Evolutionary conservation across 2,329 filamentous ascomycete genomes (phyloP), one percentile per base, ranked within the genome.

Genomic region (Stemphylium vesicarium): DNA sequence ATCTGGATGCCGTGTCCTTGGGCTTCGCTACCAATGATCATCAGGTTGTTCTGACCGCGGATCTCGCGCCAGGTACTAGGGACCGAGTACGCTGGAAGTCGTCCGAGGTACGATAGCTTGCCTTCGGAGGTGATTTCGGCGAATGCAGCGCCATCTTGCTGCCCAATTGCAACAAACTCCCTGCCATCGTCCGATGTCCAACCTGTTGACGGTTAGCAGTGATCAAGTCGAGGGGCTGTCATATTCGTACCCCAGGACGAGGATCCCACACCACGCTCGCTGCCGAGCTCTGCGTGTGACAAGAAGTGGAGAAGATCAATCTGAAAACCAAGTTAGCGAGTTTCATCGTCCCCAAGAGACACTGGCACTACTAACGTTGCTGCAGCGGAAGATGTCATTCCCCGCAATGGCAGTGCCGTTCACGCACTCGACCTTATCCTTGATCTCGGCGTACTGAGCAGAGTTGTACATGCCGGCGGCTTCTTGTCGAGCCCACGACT

Each of bases 261-360:
- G 13, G 76, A 78, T 7, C 78, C 78, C 42, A 78, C 74, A 29
- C 76, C 77, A 16, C 62, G 69, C 20, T 63, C 70, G 59, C 80
- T 82, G 5, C 83, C 84, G 1, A 86, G 78, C 24, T 79, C 78
- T 3, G 79, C 77, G 62, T 86, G 84, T 35, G 78, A 79, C 39
- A 82, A 70, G 71, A 86, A 86, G 62, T 83, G 80, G 64, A 84
- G 81, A 2, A 85, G 77, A 59, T 86, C 83, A 15, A 84, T 77
- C 75, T 73, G 16, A 13, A n/a, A 26, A 2, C 13, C 12, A 20
- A 22, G 24, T 67, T 10, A 68, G 55, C 22, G 18, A 18, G 29
- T 20, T 11, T 2, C 9, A 24, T 3, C 9, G 26, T 3, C 15
- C 6, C 3, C 9, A 8, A 16, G 4, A 1, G 6, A 31, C 13